Conservation (phyloP, 257 asterid species). For the Scutellaria barbata region DNA sequence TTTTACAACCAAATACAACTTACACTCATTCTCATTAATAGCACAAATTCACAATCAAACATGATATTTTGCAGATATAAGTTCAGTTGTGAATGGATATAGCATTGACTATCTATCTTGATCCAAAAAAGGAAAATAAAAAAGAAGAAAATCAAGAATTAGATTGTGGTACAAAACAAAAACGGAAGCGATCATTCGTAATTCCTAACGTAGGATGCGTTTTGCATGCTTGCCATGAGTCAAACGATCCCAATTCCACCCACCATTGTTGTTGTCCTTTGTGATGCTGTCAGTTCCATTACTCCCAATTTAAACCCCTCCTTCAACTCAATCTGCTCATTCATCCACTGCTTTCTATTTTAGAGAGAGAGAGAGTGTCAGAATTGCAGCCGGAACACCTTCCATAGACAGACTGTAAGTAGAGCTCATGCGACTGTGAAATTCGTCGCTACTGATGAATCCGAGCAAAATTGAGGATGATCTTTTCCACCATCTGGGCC, state of each 20-base stretch:
- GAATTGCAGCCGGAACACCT: not conserved
- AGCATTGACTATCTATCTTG: too few species aligned
- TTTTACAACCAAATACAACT: too few species aligned
- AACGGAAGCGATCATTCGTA: not conserved
- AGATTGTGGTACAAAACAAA: not conserved
- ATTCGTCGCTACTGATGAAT: constrained; percentile 40
- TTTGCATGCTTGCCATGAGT: constrained; percentile 29
- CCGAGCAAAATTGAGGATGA: constrained; percentile 71
- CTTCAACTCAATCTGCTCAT: not conserved
- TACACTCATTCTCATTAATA: too few species aligned
- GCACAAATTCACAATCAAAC: too few species aligned
- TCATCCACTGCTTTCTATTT: not conserved
- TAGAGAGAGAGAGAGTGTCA: not conserved
- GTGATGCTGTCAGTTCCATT: not conserved
- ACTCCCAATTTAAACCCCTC: constrained; percentile 3
- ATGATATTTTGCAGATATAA: too few species aligned
- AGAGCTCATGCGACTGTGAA: constrained; percentile 20
- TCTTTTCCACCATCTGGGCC: constrained; percentile 49
- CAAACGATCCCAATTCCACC: constrained; percentile 7
- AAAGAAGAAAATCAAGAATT: not conserved
- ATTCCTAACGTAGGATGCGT: not conserved
- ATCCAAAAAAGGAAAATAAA: too few species aligned
- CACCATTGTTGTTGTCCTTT: constrained; percentile 15
- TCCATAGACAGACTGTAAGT: constrained; percentile 21
- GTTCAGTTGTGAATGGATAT: too few species aligned